phyloP scores from a whole-genome alignment of 1,284 basidiomycete genomes.

The Baeospora myosura region DNA sequence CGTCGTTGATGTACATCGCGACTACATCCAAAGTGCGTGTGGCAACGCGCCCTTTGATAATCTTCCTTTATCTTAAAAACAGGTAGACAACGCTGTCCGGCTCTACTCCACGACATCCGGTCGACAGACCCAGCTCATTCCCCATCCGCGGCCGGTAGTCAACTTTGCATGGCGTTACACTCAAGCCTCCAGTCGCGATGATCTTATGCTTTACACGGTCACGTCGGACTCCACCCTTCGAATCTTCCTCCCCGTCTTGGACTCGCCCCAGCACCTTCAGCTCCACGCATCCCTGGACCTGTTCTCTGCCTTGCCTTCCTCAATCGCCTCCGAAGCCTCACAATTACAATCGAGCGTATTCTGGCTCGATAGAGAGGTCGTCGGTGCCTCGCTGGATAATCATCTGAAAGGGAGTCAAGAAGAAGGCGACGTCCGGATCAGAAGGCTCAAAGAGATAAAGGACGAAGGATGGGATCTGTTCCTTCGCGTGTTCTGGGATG shows the following conservation, averaged over 20 bases:
- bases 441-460: constrained; percentile 48
- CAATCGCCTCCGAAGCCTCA: constrained; percentile 24
- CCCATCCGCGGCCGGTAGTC: constrained; percentile 58
- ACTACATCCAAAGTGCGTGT: constrained; percentile 48
- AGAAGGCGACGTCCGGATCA: constrained; percentile 37
- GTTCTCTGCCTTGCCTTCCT: constrained; percentile 45
- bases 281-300: constrained; percentile 72
- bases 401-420: constrained; percentile 28
- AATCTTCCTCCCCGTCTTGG: constrained; percentile 82
- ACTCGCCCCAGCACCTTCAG: constrained; percentile 79
- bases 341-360: constrained; percentile 44
- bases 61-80: not conserved
- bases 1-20: constrained; percentile 69
- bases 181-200: constrained; percentile 56
- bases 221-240: constrained; percentile 72
- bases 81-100: constrained; percentile 55
- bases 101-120: constrained; percentile 70
- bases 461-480: constrained; percentile 77
- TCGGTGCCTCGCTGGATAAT: constrained; percentile 40
- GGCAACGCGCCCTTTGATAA: not conserved
- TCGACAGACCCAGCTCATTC: constrained; percentile 53
- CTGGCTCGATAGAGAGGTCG: constrained; percentile 56
- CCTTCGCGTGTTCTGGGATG: constrained; percentile 63
- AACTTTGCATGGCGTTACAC: constrained; percentile 66
- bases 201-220: constrained; percentile 69